A percentile compares a stretch with the other conserved stretches of the same genome.
phyloP scores from a whole-genome alignment of 2,329 filamentous ascomycete genomes.

The Beauveria australis region DNA sequence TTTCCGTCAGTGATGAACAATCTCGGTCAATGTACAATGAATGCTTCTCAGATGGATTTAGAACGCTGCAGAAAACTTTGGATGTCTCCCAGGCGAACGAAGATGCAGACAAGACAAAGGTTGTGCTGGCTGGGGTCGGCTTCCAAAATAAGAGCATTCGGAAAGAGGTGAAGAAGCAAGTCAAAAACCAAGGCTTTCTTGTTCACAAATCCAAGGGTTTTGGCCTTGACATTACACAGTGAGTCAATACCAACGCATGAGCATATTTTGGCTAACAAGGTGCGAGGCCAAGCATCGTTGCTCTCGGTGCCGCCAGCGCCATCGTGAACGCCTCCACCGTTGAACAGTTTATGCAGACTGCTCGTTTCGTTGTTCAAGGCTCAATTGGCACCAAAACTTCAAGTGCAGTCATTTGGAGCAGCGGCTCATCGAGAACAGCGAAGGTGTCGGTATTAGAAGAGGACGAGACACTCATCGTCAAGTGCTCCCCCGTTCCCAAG shows the following conservation, averaged over 20 bases:
- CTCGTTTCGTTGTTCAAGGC: neutral
- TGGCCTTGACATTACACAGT: neutral
- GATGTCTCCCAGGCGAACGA: neutral
- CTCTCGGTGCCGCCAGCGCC: neutral
- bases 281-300: neutral
- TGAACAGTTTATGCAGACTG: neutral
- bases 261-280: neutral
- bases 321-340: neutral
- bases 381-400: neutral
- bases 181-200: neutral
- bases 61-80: neutral
- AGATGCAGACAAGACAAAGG: neutral
- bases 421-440: neutral
- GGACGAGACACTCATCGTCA: neutral
- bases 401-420: neutral
- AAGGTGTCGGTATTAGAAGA: neutral
- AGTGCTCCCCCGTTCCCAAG: neutral
- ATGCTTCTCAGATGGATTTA: neutral
- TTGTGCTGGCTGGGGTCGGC: neutral
- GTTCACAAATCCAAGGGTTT: neutral
- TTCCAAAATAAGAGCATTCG: neutral
- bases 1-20: neutral
- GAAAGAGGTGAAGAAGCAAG: neutral
- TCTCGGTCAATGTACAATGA: neutral
- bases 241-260: neutral